phyloP scores from a whole-genome alignment of 495 filamentous ascomycete genomes.

The Hypoxylon cercidicola region DNA sequence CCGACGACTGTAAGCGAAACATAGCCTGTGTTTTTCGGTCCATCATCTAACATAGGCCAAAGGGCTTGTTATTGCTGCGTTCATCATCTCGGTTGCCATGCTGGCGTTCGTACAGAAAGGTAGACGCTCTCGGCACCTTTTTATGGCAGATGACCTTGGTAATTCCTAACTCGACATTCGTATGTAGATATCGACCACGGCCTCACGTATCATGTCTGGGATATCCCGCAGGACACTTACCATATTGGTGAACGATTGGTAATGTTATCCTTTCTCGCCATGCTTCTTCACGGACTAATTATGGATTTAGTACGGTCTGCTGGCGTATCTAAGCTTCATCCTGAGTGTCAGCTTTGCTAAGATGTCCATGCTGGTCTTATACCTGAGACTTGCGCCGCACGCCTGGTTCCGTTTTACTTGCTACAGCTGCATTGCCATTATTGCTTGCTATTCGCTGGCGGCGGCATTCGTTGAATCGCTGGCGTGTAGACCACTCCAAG shows the following conservation, averaged over 20 bases:
- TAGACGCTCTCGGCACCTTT: conserved; percentile 4
- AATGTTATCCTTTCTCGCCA: neutral
- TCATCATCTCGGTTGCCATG: conserved; percentile 30
- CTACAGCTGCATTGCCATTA: conserved; percentile 18
- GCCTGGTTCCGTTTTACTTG: conserved; percentile 28
- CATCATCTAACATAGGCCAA: conserved; percentile 5
- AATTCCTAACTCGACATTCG: neutral
- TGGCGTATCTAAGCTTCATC: conserved; percentile 31
- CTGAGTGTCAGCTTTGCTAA: conserved; percentile 35
- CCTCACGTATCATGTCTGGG: conserved; percentile 38
- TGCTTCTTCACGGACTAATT: conserved; percentile 6
- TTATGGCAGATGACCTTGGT: neutral
- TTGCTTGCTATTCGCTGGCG: conserved; percentile 23
- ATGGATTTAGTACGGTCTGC: conserved; percentile 22
- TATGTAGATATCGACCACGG: conserved; percentile 33
- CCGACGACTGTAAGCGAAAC: conserved; percentile 27
- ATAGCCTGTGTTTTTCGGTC: neutral
- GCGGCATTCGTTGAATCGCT: conserved; percentile 30
- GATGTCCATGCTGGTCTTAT: conserved; percentile 33
- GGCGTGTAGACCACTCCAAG: conserved; percentile 25
- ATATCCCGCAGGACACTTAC: conserved; percentile 31
- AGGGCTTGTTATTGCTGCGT: conserved; percentile 30
- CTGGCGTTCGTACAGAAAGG: conserved; percentile 35
- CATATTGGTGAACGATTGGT: conserved; percentile 34
- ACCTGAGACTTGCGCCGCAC: conserved; percentile 28